phyloP scores from a whole-genome alignment of 768 basidiomycete species.

The Fomitopsis pulvina region DNA sequence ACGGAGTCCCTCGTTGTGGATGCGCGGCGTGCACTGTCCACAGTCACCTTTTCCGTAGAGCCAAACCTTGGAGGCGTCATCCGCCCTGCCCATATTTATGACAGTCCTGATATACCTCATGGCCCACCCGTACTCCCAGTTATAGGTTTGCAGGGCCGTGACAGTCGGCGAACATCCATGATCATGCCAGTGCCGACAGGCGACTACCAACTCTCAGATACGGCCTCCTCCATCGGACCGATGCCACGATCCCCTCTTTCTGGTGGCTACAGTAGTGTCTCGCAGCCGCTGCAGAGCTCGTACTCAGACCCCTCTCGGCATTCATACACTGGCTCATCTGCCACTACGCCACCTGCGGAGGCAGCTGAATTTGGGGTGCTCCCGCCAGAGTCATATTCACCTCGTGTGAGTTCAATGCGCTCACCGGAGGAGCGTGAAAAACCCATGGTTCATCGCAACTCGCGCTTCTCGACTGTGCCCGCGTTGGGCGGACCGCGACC shows the following conservation, averaged over 20 bases:
- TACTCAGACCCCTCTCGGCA: background rate
- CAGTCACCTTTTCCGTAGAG: constrained; percentile 32
- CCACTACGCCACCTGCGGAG: constrained; percentile 2
- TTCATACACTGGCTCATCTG: background rate
- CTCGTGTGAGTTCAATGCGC: constrained; percentile 13
- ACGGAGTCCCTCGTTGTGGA: constrained; percentile 59
- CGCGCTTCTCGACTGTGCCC: constrained; percentile 66
- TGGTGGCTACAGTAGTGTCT: background rate
- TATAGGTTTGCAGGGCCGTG: background rate
- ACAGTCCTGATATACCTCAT: background rate
- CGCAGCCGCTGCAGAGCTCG: background rate
- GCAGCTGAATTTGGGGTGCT: constrained; percentile 19
- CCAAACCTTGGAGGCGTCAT: constrained; percentile 13
- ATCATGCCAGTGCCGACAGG: background rate
- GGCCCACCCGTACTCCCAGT: background rate
- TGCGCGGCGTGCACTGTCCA: constrained; percentile 47
- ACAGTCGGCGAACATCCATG: background rate
- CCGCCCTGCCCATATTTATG: constrained; percentile 8
- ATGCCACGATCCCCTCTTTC: background rate
- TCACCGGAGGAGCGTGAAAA: constrained; percentile 7
- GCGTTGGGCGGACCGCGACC: constrained; percentile 31
- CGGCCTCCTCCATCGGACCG: background rate
- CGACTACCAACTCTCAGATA: background rate
- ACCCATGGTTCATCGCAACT: constrained; percentile 23
- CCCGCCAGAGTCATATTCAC: constrained; percentile 5